phyloP scores from a whole-genome alignment of 225 moss, liverwort and hornwort species.

The Marchantia paleacea region DNA sequence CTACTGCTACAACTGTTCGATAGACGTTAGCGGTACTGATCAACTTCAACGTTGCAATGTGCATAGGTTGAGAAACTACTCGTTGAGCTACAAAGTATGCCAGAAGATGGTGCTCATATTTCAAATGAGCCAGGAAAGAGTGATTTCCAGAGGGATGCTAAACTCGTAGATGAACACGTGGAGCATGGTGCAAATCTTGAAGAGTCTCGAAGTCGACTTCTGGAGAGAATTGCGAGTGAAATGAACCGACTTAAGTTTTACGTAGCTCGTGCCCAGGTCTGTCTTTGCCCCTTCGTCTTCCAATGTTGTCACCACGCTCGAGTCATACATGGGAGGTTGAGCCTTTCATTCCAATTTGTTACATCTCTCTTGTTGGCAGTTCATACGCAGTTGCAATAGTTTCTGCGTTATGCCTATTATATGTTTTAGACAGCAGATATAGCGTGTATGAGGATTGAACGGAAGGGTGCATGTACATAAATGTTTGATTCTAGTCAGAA shows the following conservation, averaged over 20 bases:
- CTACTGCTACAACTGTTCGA: not conserved
- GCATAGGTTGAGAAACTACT: constrained; percentile 85
- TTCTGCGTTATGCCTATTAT: not conserved
- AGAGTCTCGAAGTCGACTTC: constrained; percentile 70
- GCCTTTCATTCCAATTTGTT: not conserved
- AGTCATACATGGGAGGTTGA: not conserved
- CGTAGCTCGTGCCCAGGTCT: constrained; percentile 80
- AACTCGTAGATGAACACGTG: constrained; percentile 43
- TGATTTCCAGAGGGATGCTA: constrained; percentile 49
- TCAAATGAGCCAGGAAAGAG: constrained; percentile 41
- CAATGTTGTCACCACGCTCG: not conserved
- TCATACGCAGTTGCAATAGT: not conserved
- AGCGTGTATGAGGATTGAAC: not conserved
- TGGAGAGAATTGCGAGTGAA: constrained; percentile 93
- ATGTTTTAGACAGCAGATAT: no score
- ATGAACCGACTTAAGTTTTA: constrained; percentile 95
- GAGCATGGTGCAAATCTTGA: constrained; percentile 71
- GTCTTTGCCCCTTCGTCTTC: not conserved
- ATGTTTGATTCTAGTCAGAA: no score
- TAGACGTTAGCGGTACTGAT: not conserved
- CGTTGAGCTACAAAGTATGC: constrained; percentile 74
- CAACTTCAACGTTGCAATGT: constrained; percentile 51
- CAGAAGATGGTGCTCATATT: constrained; percentile 65
- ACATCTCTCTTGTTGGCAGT: not conserved
- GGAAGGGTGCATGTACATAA: not conserved